Evolutionary conservation across 164 flowering plant species (phyloP), one percentile per base, ranked within the genome.

Genomic region (Kingdonia uniflora): DNA sequence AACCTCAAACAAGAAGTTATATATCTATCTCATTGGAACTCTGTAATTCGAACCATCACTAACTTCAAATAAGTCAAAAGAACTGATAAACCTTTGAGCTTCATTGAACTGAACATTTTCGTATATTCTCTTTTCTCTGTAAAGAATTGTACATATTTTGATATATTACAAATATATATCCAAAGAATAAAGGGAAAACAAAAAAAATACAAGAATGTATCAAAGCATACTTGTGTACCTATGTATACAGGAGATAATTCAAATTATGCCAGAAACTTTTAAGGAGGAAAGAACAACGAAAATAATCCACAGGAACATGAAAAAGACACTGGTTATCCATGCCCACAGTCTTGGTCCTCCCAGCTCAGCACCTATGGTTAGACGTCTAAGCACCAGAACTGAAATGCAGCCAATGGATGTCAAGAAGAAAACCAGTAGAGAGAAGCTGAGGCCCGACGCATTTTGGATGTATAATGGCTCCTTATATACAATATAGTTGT

Each of bases 311-410:
- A 87, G 82, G 39, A 76, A 51, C 83, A 91, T 82, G 76, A 91
- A 85, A 65, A 51, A 91, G 0, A 60, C 56, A 64, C 52, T 67
- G 37, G 97, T 87, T 21, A 71, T 45, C 95, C 95, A 85, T 0
- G 97, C 95, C 96, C 94, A 85, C 5, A 70, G 4, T 65, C 73
- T 75, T 6, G 97, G 96, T 6, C 96, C 96, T 55, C 96, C 96
- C 21, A 87, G 75, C 62, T 91, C 96, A 5, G 86, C 97, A 10
- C 95, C 97, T 43, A 87, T 40, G 3, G 71, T 73, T 14, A 81
- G 52, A 23, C 92, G 92, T 65, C 97, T 72, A 11, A 80, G 42
- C 48, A 85, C 97, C 64, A 91, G 71, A 58, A 87, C 90, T 7
- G 60, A 59, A 26, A 85, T 91, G 54, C 95, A 91, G 12, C 86